Percentiles rank a stretch among this genome's conserved stretches.
Evolutionary conservation across 139 green algal species (phyloP).

Genomic region (Coelastrella sp.): DNA sequence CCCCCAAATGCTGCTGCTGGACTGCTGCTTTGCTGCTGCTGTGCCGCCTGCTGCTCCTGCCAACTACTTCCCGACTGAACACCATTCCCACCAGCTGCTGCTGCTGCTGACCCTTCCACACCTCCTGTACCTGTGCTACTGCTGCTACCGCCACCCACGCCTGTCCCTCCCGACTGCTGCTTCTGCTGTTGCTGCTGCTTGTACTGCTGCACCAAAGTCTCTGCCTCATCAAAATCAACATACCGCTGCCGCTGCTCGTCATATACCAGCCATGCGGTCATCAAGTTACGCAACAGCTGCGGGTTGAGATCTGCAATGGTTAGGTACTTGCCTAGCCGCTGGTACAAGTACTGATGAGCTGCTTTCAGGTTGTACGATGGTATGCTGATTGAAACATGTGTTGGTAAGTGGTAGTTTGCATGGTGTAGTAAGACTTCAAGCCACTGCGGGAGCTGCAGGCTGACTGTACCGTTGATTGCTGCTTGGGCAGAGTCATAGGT

Average conservation of each 20-base stretch:
- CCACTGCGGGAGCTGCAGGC: conserved; percentile 57
- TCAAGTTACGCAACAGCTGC: conserved; percentile 54
- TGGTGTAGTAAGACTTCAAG: conserved; percentile 68
- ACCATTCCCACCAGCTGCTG: not conserved
- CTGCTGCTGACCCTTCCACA: not conserved
- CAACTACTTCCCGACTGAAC: not conserved
- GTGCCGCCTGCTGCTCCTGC: not conserved
- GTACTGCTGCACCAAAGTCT: not conserved
- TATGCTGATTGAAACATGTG: conserved; percentile 47
- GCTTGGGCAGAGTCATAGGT: conserved; percentile 58
- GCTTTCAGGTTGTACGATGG: conserved; percentile 26
- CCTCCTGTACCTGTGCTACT: not conserved
- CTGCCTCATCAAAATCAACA: conserved; percentile 46
- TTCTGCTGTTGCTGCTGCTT: conserved; percentile 19
- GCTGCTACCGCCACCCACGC: not conserved
- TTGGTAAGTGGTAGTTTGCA: conserved; percentile 68
- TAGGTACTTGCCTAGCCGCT: conserved; percentile 55
- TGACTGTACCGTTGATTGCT: conserved; percentile 61
- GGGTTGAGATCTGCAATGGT: conserved; percentile 31
- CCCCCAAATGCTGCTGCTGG: not conserved
- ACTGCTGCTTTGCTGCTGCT: conserved; percentile 2
- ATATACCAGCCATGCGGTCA: conserved; percentile 68
- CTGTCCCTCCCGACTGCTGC: not conserved
- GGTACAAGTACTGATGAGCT: conserved; percentile 39
- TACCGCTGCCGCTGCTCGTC: conserved; percentile 44